These are phyloP conservation scores for Pestalotiopsis sp. DNA, from an alignment of 2,329 filamentous ascomycete species.

Conservation along the genomic window DNA sequence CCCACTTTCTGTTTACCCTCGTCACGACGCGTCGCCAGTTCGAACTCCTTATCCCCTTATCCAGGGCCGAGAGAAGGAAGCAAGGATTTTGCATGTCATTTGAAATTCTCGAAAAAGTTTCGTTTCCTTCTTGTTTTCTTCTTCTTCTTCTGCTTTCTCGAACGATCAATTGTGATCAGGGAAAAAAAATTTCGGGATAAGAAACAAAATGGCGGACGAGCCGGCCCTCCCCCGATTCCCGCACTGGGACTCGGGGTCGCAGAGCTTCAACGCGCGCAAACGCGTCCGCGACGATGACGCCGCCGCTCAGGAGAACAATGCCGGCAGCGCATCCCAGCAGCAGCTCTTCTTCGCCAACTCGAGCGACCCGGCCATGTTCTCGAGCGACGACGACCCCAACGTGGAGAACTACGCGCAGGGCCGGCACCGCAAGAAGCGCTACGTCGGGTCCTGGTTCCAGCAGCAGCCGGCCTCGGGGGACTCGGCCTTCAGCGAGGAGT, in stretches of 20 bases:
- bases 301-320: background rate
- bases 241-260: constrained; percentile 32
- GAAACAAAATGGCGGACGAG: constrained; percentile 35
- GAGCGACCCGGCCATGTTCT: constrained; percentile 73
- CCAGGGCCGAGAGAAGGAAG: background rate
- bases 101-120: background rate
- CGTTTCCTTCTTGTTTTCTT: background rate
- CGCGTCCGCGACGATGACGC: constrained; percentile 33
- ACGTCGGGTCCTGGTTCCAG: constrained; percentile 70
- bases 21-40: background rate
- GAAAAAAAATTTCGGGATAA: too few relatives aligned
- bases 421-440: constrained; percentile 61
- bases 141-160: background rate
- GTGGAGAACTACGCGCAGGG: constrained; percentile 65
- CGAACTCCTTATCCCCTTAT: background rate
- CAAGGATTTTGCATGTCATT: background rate
- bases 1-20: background rate
- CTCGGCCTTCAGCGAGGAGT: constrained; percentile 44
- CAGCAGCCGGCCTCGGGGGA: constrained; percentile 57
- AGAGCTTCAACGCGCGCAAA: constrained; percentile 39
- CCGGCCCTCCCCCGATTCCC: constrained; percentile 38
- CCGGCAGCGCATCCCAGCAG: constrained; percentile 18
- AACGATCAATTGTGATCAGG: too few relatives aligned
- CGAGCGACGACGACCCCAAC: constrained; percentile 70
- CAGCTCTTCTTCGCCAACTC: constrained; percentile 54